A percentile compares a stretch with the other conserved stretches of the same genome.
These are phyloP conservation scores for Gyromitra esculenta DNA, from an alignment of 2,329 filamentous ascomycete genomes.

Conservation along the genomic window DNA sequence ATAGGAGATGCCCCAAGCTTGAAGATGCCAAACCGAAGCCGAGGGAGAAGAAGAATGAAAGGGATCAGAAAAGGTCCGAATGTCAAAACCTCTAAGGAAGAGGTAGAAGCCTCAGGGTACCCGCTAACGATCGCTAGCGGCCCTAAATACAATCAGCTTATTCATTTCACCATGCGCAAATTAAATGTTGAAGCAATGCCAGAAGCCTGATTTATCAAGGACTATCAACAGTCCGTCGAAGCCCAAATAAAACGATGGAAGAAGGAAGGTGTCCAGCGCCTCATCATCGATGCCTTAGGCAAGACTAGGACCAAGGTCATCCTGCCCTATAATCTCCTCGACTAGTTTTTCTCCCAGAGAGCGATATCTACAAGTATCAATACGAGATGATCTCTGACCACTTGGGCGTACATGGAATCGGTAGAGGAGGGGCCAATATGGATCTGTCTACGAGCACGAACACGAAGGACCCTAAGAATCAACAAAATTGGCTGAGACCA, in stretches of 20 bases:
- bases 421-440: too few relatives aligned
- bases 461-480: slow-evolving; percentile 36
- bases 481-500: slow-evolving; percentile 34
- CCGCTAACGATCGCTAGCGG: background rate
- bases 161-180: slow-evolving; percentile 41
- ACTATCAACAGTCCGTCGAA: slow-evolving; percentile 55
- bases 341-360: slow-evolving; percentile 58
- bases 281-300: slow-evolving; percentile 71
- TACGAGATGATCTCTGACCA: too few relatives aligned
- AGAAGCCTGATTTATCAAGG: slow-evolving; percentile 10
- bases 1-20: slow-evolving; percentile 2
- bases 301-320: slow-evolving; percentile 69
- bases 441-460: slow-evolving; percentile 27
- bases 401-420: too few relatives aligned
- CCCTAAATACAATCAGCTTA: slow-evolving; percentile 23
- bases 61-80: background rate
- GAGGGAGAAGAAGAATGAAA: slow-evolving; percentile 3
- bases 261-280: slow-evolving; percentile 66
- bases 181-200: slow-evolving; percentile 21
- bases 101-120: slow-evolving; percentile 41
- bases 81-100: background rate
- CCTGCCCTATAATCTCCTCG: slow-evolving; percentile 65
- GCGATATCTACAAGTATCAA: slow-evolving; percentile 30
- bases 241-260: slow-evolving; percentile 64
- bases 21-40: slow-evolving; percentile 9